Percentiles rank a stretch among this genome's conserved stretches.
These are phyloP conservation scores for Solanum arcanum DNA, from an alignment of 257 asterid species.

Conservation along the genomic window DNA sequence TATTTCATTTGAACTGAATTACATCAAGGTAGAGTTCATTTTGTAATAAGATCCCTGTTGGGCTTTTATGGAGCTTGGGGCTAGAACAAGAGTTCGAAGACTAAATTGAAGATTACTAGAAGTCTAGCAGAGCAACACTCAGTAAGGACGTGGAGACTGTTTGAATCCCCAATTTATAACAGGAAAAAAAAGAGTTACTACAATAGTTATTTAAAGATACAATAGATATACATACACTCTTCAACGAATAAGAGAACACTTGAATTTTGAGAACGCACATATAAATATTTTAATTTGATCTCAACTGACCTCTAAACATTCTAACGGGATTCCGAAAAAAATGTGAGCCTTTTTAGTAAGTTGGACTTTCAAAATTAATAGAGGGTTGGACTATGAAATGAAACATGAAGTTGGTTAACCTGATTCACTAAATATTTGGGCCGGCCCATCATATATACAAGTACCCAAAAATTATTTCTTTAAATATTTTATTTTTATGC, in stretches of 20 bases:
- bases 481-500: no score
- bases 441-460: neutral
- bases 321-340: neutral
- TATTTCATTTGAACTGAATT: no score
- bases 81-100: neutral
- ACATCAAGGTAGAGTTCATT: neutral
- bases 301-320: neutral
- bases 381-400: neutral
- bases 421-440: neutral
- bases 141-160: neutral
- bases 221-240: no score
- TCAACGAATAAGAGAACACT: no score
- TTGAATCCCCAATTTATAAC: no score
- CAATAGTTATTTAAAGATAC: no score
- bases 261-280: no score
- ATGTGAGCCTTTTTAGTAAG: neutral
- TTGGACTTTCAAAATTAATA: neutral
- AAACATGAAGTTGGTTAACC: neutral
- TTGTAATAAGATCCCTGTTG: fast-evolving
- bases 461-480: neutral
- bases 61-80: neutral
- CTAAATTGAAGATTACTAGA: neutral
- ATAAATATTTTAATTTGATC: neutral
- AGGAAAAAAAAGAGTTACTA: no score
- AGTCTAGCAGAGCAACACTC: neutral